These are phyloP conservation scores for Claviceps pusilla DNA, from an alignment of 2,329 filamentous ascomycete genomes.

Conservation along the genomic window DNA sequence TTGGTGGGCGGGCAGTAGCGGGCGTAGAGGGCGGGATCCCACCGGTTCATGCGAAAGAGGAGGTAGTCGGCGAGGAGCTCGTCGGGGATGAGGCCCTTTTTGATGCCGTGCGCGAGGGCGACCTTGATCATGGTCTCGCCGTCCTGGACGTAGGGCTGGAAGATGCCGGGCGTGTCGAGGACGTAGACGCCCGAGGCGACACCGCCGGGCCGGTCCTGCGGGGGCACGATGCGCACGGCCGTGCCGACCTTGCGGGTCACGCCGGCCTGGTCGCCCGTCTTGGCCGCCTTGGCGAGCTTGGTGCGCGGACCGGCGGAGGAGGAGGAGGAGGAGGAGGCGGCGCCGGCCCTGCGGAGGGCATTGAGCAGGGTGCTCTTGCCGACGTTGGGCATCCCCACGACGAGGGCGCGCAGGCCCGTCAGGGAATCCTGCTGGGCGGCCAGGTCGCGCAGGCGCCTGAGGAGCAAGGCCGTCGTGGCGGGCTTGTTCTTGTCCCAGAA, in stretches of 20 bases:
- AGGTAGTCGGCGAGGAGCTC: constrained; percentile 80
- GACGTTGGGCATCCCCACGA: constrained; percentile 96
- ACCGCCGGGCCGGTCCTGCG: constrained; percentile 28
- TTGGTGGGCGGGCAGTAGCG: constrained; percentile 62
- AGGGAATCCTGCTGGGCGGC: constrained; percentile 35
- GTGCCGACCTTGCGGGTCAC: constrained; percentile 74
- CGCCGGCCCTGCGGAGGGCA: constrained; percentile 54
- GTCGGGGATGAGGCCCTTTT: constrained; percentile 68
- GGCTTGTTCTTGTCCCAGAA: constrained; percentile 29
- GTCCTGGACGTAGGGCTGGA: constrained; percentile 78
- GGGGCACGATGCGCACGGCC: constrained; percentile 57
- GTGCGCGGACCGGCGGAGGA: not conserved
- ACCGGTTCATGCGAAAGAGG: constrained; percentile 65
- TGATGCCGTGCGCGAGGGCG: constrained; percentile 79
- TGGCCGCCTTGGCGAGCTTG: constrained; percentile 48
- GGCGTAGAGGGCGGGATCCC: constrained; percentile 46
- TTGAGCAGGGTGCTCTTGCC: constrained; percentile 95
- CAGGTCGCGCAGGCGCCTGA: constrained; percentile 21
- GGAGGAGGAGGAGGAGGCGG: constrained; percentile 17
- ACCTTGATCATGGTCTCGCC: constrained; percentile 87
- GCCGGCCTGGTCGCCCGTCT: constrained; percentile 75
- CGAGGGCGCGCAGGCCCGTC: constrained; percentile 69
- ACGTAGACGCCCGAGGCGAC: constrained; percentile 58
- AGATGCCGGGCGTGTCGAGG: constrained; percentile 87
- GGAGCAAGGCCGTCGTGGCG: constrained; percentile 22